phyloP scores from a whole-genome alignment of 768 basidiomycete species.

The Leucosporidium scottii region DNA sequence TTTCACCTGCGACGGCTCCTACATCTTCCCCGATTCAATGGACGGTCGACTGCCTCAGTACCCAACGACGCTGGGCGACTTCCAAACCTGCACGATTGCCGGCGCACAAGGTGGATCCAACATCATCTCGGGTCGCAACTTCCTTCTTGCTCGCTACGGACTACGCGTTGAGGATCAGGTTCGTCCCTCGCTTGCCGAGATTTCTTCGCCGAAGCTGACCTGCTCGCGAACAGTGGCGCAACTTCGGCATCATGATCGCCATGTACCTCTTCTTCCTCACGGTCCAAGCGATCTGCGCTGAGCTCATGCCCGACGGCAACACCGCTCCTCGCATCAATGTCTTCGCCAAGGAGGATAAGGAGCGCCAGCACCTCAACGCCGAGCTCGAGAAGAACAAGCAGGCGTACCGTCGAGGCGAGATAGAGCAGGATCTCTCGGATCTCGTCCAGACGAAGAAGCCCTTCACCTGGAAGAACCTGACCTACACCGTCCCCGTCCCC shows the following conservation, averaged over 20 bases:
- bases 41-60: slow-evolving; percentile 53
- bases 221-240: slow-evolving; percentile 51
- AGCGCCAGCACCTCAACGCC: slow-evolving; percentile 40
- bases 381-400: slow-evolving; percentile 44
- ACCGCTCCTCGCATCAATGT: slow-evolving; percentile 40
- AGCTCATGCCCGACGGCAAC: slow-evolving; percentile 29
- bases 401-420: slow-evolving; percentile 9
- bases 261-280: slow-evolving; percentile 65
- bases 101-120: slow-evolving; percentile 22
- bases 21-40: slow-evolving; percentile 59
- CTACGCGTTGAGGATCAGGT: slow-evolving; percentile 2
- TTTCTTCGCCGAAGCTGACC: not conserved
- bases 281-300: slow-evolving; percentile 22
- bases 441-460: slow-evolving; percentile 3
- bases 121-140: slow-evolving; percentile 22
- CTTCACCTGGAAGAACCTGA: slow-evolving; percentile 43
- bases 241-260: slow-evolving; percentile 59
- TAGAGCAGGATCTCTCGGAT: slow-evolving; percentile 16
- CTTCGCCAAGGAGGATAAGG: slow-evolving; percentile 36
- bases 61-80: slow-evolving; percentile 50
- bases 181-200: not conserved
- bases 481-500: slow-evolving; percentile 16
- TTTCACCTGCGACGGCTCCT: slow-evolving; percentile 44
- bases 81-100: slow-evolving; percentile 32
- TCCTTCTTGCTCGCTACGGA: slow-evolving; percentile 39